Conservation (phyloP, 805 yeast species). For the Saturnispora diversa region DNA sequence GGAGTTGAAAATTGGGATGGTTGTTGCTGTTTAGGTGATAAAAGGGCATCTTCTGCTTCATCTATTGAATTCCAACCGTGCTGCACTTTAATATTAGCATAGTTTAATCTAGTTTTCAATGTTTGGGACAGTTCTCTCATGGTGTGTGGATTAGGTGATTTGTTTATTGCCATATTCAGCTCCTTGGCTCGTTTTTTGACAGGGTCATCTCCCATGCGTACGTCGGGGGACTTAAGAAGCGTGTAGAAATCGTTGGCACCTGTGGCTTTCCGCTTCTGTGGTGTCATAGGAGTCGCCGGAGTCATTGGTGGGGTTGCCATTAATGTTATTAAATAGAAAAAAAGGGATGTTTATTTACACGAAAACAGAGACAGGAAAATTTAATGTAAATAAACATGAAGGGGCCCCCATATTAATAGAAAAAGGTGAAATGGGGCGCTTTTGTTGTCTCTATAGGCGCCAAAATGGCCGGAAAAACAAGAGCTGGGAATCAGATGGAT, state of each 20-base stretch:
- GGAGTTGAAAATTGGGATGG: conserved; percentile 6
- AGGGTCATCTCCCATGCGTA: conserved; percentile 10
- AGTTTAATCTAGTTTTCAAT: conserved; percentile 30
- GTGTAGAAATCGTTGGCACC: conserved; percentile 29
- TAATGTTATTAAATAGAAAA: conserved; percentile 12
- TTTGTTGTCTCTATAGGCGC: conserved; percentile 6
- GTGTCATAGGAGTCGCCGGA: conserved; percentile 20
- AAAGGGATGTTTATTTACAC: conserved; percentile 6
- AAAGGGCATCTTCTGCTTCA: conserved; percentile 25
- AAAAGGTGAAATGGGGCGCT: neutral
- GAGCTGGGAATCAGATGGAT: conserved; percentile 9
- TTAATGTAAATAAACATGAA: no score
- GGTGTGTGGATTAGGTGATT: conserved; percentile 23
- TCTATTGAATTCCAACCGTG: conserved; percentile 30
- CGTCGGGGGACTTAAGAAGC: conserved; percentile 31
- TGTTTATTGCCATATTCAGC: conserved; percentile 24
- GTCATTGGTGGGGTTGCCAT: conserved; percentile 30
- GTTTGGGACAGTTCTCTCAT: conserved; percentile 32
- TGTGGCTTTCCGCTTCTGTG: conserved; percentile 24
- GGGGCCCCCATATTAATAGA: no score
- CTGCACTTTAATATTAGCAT: conserved; percentile 31
- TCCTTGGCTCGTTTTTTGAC: conserved; percentile 29
- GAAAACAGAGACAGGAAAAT: neutral
- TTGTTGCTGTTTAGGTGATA: conserved; percentile 3
- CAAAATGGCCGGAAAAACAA: conserved; percentile 10